Percentiles rank a stretch among this genome's conserved stretches.
Evolutionary conservation across 2,329 filamentous ascomycete genomes (phyloP).

Genomic region (Hysterium pulicare): DNA sequence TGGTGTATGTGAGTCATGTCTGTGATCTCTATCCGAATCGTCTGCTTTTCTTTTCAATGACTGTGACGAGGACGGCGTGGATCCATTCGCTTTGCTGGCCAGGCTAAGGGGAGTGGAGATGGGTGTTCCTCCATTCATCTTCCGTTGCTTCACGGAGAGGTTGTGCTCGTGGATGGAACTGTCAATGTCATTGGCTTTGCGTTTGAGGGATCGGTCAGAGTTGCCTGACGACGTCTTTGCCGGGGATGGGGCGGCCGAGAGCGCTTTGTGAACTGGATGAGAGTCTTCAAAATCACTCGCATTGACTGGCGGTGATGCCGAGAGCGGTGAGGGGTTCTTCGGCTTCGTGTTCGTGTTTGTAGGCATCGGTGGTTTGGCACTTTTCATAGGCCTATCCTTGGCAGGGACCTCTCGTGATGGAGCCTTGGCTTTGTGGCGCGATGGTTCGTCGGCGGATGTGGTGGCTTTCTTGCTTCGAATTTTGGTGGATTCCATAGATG

Average conservation of each 20-base stretch:
- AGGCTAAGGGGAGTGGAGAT: slow-evolving; percentile 27
- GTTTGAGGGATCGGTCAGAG: slow-evolving; percentile 35
- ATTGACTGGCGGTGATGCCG: slow-evolving; percentile 59
- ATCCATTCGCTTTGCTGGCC: slow-evolving; percentile 27
- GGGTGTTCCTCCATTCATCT: slow-evolving; percentile 25
- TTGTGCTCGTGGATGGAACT: slow-evolving; percentile 36
- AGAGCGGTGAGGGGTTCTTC: slow-evolving; percentile 60
- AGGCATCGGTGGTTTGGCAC: slow-evolving; percentile 28
- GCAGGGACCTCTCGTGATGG: slow-evolving; percentile 17
- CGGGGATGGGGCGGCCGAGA: slow-evolving; percentile 32
- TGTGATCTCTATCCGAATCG: slow-evolving; percentile 22
- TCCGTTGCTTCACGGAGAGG: slow-evolving; percentile 30
- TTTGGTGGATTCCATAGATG: slow-evolving; percentile 24
- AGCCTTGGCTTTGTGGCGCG: slow-evolving; percentile 25
- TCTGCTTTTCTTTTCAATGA: slow-evolving; percentile 47
- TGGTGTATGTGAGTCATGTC: slow-evolving; percentile 11
- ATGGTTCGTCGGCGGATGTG: slow-evolving; percentile 14
- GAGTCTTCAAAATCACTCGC: slow-evolving; percentile 55
- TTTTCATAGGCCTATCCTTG: slow-evolving; percentile 19
- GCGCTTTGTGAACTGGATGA: slow-evolving; percentile 37
- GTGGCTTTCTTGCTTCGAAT: slow-evolving; percentile 24
- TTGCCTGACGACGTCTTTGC: slow-evolving; percentile 29
- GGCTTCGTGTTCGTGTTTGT: slow-evolving; percentile 49
- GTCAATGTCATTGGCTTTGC: slow-evolving; percentile 41
- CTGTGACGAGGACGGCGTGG: slow-evolving; percentile 24